phyloP scores from a whole-genome alignment of 148 eudicot species.

The Amaranthus hypochondriacus region DNA sequence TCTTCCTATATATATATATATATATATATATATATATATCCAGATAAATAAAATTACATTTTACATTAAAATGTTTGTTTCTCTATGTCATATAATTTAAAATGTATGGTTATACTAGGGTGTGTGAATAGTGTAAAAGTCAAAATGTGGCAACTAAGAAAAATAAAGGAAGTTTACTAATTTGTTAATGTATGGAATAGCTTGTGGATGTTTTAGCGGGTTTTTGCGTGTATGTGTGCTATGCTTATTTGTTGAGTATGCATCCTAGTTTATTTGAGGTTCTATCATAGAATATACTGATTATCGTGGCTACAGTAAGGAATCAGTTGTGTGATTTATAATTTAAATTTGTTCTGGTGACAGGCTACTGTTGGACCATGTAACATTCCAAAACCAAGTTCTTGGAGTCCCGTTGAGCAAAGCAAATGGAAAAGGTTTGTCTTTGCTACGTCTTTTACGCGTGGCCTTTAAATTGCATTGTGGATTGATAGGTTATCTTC shows the following conservation, averaged over 20 bases:
- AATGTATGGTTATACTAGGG: too few species aligned
- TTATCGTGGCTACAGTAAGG: background rate
- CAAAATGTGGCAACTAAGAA: background rate
- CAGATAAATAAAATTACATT: too few species aligned
- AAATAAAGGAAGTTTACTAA: background rate
- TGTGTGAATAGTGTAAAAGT: too few species aligned
- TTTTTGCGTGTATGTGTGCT: background rate
- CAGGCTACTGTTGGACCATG: conserved; percentile 97
- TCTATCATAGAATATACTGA: background rate
- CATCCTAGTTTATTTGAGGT: background rate
- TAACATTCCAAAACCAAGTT: conserved; percentile 77
- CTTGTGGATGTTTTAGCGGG: background rate
- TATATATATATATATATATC: too few species aligned
- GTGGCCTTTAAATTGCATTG: background rate
- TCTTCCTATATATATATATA: too few species aligned
- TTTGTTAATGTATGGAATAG: background rate
- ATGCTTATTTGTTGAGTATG: background rate
- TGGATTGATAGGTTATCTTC: background rate
- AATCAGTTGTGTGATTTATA: conserved; percentile 7
- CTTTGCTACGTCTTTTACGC: background rate
- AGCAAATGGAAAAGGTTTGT: conserved; percentile 98
- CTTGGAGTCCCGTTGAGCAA: conserved; percentile 93
- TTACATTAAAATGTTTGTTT: too few species aligned
- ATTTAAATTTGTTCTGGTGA: conserved; percentile 25
- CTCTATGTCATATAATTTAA: too few species aligned